Evolutionary conservation across 306 rosid species (phyloP), one percentile per base, ranked within the genome.

Genomic region (Aeschynomene evenia): DNA sequence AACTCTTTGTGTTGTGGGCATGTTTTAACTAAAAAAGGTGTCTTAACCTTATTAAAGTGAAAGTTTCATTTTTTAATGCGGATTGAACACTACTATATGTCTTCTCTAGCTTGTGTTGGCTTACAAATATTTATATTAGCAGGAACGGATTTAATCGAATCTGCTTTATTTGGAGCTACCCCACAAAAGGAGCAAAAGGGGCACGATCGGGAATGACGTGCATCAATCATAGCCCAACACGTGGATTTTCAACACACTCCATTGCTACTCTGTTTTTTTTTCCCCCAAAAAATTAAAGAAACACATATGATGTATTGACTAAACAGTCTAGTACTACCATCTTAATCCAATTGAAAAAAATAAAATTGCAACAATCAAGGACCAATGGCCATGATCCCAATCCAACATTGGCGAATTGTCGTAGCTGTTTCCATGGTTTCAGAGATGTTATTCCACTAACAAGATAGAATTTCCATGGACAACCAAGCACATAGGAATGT

Each of bases 131-230:
- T 14, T 4, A 45, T 11, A 45, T 45, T 15, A 45, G 16, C 46
- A 36, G 74, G 48, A 48, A 57, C 54, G 65, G 57, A 82, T 78
- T 70, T 77, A 3, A 74, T 74, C 66, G 81, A 78, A 82, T 82
- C 86, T 39, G 54, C 78, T 54, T 78, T 82, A 36, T 36, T 67
- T 45, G 48, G n/a, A 34, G 60, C 77, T 69, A 54, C 70, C 15
- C 22, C 21, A 5, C 7, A n/a, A n/a, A n/a, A n/a, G 36, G n/a
- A 51, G 11, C 22, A 18, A 54, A 72, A 50, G 16, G 23, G n/a
- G 43, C 0, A 4, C 21, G 1, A 2, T 21, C 8, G 33, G 62
- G 6, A 54, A 62, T 59, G 37, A 70, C 81, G 3, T 6, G 13
- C 73, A 6, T 9, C 70, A 62, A 72, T 67, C 70, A 60, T 23